A percentile compares a stretch with the other conserved stretches of the same genome.
These are phyloP conservation scores for Smallanthus sonchifolius DNA, from an alignment of 129 eudicot genomes.

Conservation along the genomic window DNA sequence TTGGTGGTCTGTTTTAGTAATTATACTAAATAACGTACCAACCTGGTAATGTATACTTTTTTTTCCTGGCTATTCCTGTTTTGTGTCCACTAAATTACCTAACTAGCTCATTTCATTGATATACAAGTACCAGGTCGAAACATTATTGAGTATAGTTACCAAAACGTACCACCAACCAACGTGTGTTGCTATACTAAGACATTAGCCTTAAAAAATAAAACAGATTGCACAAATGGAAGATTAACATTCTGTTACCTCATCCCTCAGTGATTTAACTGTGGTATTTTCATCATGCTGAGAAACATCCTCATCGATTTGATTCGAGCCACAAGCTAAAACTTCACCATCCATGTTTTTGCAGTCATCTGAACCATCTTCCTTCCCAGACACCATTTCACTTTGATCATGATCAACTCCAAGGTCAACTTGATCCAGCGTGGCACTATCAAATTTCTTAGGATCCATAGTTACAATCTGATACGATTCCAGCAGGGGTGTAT, in stretches of 20 bases:
- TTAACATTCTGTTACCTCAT: conserved; percentile 46
- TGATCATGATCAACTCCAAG: conserved; percentile 20
- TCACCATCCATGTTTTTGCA: conserved; percentile 23
- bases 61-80: background rate
- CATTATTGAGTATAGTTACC: background rate
- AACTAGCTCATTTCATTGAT: background rate
- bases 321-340: conserved; percentile 13
- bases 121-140: background rate
- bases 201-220: background rate
- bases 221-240: conserved; percentile 1
- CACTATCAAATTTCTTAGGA: conserved; percentile 24
- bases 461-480: conserved; percentile 28
- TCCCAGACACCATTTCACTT: conserved; percentile 14
- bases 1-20: background rate
- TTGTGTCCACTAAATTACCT: background rate
- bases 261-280: conserved; percentile 43
- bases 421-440: conserved; percentile 18
- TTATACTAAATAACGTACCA: background rate
- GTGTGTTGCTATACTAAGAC: background rate
- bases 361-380: conserved; percentile 23
- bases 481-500: no score
- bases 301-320: conserved; percentile 26
- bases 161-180: background rate
- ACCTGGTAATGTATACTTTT: background rate
- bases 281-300: conserved; percentile 33